Conservation (phyloP, 73 alveolate genomes). For the Uronychia setigera region DNA sequence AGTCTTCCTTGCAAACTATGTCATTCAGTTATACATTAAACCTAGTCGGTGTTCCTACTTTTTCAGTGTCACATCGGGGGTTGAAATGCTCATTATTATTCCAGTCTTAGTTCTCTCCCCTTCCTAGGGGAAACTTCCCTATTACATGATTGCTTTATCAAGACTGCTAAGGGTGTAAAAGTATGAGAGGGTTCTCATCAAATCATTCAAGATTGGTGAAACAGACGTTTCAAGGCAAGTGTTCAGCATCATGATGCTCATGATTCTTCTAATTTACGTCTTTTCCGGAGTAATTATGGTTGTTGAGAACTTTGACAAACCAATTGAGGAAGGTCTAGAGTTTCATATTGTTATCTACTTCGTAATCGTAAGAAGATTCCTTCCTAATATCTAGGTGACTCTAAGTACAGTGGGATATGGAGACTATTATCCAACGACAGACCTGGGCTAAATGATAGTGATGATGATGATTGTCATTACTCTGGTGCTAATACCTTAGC, state of each 20-base stretch:
- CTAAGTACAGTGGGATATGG: slow-evolving; percentile 97
- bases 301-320: slow-evolving; percentile 69
- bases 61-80: slow-evolving; percentile 42
- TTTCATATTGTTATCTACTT: slow-evolving; percentile 89
- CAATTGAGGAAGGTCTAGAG: slow-evolving; percentile 41
- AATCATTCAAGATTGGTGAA: slow-evolving; percentile 36
- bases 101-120: slow-evolving; percentile 49
- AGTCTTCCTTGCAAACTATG: slow-evolving; percentile 53
- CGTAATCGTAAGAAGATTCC: slow-evolving; percentile 80
- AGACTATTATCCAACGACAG: slow-evolving; percentile 91
- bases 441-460: slow-evolving; percentile 86
- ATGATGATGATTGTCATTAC: slow-evolving; percentile 76
- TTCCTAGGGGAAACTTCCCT: too few species aligned
- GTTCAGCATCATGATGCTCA: slow-evolving; percentile 21
- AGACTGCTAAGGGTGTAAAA: slow-evolving; percentile 45
- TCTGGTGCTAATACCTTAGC: slow-evolving; percentile 86
- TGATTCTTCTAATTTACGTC: slow-evolving; percentile 32
- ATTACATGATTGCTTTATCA: slow-evolving; percentile 40
- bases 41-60: slow-evolving; percentile 60
- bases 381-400: too few species aligned
- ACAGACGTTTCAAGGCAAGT: slow-evolving; percentile 55
- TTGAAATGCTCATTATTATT: slow-evolving; percentile 57
- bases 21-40: slow-evolving; percentile 63
- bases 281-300: slow-evolving; percentile 77
- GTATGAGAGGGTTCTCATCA: slow-evolving; percentile 11